phyloP scores from a whole-genome alignment of 768 basidiomycete species.

The Gyrodon lividus region DNA sequence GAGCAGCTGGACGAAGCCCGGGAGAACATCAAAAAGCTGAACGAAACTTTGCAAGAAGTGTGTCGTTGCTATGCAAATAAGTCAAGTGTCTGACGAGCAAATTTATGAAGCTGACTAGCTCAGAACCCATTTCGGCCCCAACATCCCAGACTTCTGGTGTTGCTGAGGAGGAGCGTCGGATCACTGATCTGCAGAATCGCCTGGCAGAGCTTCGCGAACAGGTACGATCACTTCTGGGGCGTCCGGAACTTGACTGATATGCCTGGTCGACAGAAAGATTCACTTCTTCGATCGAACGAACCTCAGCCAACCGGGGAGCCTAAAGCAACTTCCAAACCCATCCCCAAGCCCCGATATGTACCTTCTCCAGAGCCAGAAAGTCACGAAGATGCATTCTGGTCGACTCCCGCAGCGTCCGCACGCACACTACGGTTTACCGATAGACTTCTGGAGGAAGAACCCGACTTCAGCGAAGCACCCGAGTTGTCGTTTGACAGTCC shows the following conservation, averaged over 20 bases:
- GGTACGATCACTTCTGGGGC: conserved; percentile 25
- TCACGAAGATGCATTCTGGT: conserved; percentile 63
- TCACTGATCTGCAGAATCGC: conserved; percentile 42
- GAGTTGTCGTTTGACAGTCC: conserved; percentile 46
- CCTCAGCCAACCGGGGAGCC: conserved; percentile 6
- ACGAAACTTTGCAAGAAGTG: conserved; percentile 41
- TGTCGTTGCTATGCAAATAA: conserved; percentile 16
- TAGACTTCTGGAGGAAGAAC: conserved; percentile 60
- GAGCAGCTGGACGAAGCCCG: conserved; percentile 38
- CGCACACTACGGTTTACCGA: conserved; percentile 65
- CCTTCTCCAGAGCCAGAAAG: conserved; percentile 30
- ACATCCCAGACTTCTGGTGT: conserved; percentile 28
- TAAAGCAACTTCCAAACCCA: conserved; percentile 10
- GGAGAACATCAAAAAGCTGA: conserved; percentile 36
- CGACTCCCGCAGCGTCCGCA: conserved; percentile 50
- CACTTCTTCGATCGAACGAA: conserved; percentile 24
- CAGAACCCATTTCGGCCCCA: conserved; percentile 14
- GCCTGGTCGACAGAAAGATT: conserved; percentile 25
- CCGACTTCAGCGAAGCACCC: conserved; percentile 54
- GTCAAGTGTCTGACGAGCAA: neutral
- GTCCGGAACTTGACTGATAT: neutral
- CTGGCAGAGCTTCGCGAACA: conserved; percentile 41
- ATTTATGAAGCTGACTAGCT: conserved; percentile 16
- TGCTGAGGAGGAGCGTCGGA: conserved; percentile 41
- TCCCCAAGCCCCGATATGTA: conserved; percentile 14